These are phyloP conservation scores for Eremothecium sinecaudum DNA, from an alignment of 1,139 yeast genomes.

Conservation along the genomic window DNA sequence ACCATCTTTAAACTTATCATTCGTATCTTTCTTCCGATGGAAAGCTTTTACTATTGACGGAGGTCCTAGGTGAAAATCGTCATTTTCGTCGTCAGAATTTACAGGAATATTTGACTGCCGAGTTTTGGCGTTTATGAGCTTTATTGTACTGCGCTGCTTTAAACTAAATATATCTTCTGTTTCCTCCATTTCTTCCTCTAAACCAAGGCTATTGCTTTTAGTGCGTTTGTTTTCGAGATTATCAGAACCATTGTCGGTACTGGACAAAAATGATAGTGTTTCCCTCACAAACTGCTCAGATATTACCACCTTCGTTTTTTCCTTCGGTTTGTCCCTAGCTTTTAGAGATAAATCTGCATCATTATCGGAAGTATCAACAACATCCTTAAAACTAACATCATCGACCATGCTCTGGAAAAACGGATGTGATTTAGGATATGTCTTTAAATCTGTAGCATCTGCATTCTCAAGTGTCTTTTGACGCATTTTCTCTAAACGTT, in stretches of 20 bases:
- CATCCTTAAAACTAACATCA: conserved; percentile 22
- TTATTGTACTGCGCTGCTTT: conserved; percentile 40
- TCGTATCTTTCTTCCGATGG: conserved; percentile 34
- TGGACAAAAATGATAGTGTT: conserved; percentile 52
- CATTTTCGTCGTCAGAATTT: conserved; percentile 36
- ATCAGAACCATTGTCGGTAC: conserved; percentile 33
- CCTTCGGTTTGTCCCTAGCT: conserved; percentile 9
- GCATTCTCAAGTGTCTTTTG: conserved; percentile 48
- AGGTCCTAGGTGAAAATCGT: conserved; percentile 33
- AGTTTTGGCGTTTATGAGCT: conserved; percentile 19
- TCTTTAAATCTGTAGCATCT: conserved; percentile 40
- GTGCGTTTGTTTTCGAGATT: conserved; percentile 19
- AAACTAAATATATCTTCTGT: conserved; percentile 40
- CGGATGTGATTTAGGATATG: conserved; percentile 56
- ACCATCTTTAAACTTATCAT: conserved; percentile 36
- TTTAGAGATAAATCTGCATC: conserved; percentile 15
- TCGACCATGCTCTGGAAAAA: conserved; percentile 68
- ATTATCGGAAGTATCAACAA: conserved; percentile 12
- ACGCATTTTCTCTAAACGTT: conserved; percentile 47
- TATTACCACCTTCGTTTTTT: conserved; percentile 28
- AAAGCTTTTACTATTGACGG: conserved; percentile 45
- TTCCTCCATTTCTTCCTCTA: conserved; percentile 34
- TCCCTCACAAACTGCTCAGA: conserved; percentile 54
- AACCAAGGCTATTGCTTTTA: conserved; percentile 34
- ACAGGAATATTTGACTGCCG: conserved; percentile 11